phyloP scores from a whole-genome alignment of 1,284 basidiomycete species.

The Cystobasidium sp. region DNA sequence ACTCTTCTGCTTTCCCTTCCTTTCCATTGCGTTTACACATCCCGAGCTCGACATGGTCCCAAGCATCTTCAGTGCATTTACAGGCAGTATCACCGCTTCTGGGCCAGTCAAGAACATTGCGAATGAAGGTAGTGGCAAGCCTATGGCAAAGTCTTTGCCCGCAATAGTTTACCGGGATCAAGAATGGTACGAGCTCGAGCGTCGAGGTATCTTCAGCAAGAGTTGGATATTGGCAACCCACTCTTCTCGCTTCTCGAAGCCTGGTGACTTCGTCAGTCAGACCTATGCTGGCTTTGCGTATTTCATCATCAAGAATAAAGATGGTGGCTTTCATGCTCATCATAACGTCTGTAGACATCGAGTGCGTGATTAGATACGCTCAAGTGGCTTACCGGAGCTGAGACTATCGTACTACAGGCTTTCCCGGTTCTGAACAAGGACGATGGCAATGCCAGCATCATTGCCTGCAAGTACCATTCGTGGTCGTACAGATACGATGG shows the following conservation, averaged over 20 bases:
- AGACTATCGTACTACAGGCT: slow-evolving; percentile 48
- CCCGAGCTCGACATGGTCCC: not conserved
- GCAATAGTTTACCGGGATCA: slow-evolving; percentile 13
- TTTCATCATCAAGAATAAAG: slow-evolving; percentile 47
- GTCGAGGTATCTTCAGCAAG: slow-evolving; percentile 53
- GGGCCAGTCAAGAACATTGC: not conserved
- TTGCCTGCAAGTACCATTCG: slow-evolving; percentile 53
- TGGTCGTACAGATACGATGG: slow-evolving; percentile 53
- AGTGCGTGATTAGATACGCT: slow-evolving; percentile 36
- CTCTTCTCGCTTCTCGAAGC: slow-evolving; percentile 50
- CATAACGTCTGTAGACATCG: slow-evolving; percentile 27
- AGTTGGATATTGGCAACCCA: slow-evolving; percentile 50
- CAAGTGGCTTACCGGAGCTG: slow-evolving; percentile 49
- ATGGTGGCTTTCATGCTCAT: slow-evolving; percentile 45
- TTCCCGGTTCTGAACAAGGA: slow-evolving; percentile 52
- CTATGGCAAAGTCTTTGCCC: slow-evolving; percentile 27
- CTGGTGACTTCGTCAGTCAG: slow-evolving; percentile 51
- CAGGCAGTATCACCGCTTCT: not conserved
- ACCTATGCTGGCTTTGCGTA: slow-evolving; percentile 49
- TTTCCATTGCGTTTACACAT: no score
- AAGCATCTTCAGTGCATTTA: not conserved
- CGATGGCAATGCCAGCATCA: slow-evolving; percentile 39
- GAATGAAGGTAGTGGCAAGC: not conserved
- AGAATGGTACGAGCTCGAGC: slow-evolving; percentile 49
- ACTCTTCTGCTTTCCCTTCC: no score